Evolutionary conservation across 352 stramenopile species (phyloP).

Genomic region (Globisporangium iwayamae): DNA sequence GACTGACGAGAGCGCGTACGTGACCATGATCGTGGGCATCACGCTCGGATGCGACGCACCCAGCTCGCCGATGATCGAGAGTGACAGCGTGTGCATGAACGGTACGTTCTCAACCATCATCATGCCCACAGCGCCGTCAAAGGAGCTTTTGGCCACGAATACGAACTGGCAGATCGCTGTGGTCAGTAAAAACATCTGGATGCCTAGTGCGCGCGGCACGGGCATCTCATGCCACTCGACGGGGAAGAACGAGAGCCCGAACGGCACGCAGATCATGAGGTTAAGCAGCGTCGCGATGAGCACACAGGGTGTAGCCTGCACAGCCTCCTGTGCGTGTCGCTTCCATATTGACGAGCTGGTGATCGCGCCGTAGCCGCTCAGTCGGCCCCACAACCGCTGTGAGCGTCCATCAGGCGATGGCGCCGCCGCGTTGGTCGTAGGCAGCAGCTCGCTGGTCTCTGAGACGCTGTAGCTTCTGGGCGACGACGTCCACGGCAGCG

Average conservation of each 20-base stretch:
- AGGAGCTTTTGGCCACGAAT: constrained; percentile 71
- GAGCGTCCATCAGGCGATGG: constrained; percentile 19
- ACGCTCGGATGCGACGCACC: constrained; percentile 64
- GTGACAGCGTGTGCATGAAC: constrained; percentile 91
- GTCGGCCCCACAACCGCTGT: constrained; percentile 23
- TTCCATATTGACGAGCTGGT: constrained; percentile 23
- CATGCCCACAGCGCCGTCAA: constrained; percentile 69
- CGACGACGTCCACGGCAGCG: constrained; percentile 12
- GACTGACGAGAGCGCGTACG: constrained; percentile 87
- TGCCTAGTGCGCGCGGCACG: constrained; percentile 69
- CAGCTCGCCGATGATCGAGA: constrained; percentile 82
- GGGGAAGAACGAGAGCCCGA: constrained; percentile 83
- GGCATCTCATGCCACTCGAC: constrained; percentile 74
- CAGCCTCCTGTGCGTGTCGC: constrained; percentile 22
- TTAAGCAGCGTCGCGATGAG: constrained; percentile 76
- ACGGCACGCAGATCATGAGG: constrained; percentile 86
- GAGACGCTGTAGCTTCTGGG: constrained; percentile 4
- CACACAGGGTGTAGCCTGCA: constrained; percentile 49
- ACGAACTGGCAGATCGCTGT: constrained; percentile 81
- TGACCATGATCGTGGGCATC: constrained; percentile 90
- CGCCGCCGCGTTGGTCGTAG: constrained; percentile 9
- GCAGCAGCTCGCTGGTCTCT: constrained; percentile 30
- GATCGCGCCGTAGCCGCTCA: constrained; percentile 1
- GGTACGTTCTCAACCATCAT: constrained; percentile 97
- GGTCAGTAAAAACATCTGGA: constrained; percentile 82